phyloP scores from a whole-genome alignment of 176 grass and related monocot species.

The Ensete ventricosum region DNA sequence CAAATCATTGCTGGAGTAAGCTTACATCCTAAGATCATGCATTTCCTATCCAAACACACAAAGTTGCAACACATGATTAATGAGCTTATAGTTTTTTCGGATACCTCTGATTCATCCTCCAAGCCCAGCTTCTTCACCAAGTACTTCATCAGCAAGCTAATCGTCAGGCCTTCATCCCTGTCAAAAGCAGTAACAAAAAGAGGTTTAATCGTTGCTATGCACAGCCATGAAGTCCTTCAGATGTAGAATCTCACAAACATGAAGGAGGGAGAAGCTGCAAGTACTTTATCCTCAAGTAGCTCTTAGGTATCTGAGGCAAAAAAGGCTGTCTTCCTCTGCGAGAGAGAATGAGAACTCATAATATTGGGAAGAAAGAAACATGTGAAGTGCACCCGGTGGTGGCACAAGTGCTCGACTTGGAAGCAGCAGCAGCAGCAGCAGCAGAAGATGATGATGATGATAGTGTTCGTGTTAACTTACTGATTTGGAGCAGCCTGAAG shows the following conservation, averaged over 20 bases:
- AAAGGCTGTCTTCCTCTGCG: constrained; percentile 71
- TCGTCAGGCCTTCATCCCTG: constrained; percentile 67
- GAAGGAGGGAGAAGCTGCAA: not conserved
- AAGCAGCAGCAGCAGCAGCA: too few relatives aligned
- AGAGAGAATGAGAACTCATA: not conserved
- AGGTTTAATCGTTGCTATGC: not conserved
- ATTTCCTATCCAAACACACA: too few relatives aligned
- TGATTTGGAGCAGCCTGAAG: constrained; percentile 62
- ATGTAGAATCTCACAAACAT: constrained; percentile 1
- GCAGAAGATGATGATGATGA: too few relatives aligned
- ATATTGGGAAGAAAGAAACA: too few relatives aligned
- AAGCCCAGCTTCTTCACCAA: constrained; percentile 57
- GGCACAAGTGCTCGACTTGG: too few relatives aligned
- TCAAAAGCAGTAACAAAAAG: not conserved
- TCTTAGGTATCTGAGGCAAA: constrained; percentile 88
- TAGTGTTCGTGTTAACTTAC: constrained; percentile 28
- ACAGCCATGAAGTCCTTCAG: not conserved
- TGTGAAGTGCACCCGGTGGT: too few relatives aligned
- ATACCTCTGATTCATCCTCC: constrained; percentile 80
- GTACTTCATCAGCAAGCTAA: constrained; percentile 76
- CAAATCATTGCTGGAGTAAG: too few relatives aligned
- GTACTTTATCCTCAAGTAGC: constrained; percentile 90
- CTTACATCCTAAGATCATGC: too few relatives aligned
- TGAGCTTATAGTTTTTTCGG: not conserved
- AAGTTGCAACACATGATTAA: not conserved